Conservation (phyloP, 2,329 filamentous ascomycete genomes). For the Coniosporium tulheliwenetii region DNA sequence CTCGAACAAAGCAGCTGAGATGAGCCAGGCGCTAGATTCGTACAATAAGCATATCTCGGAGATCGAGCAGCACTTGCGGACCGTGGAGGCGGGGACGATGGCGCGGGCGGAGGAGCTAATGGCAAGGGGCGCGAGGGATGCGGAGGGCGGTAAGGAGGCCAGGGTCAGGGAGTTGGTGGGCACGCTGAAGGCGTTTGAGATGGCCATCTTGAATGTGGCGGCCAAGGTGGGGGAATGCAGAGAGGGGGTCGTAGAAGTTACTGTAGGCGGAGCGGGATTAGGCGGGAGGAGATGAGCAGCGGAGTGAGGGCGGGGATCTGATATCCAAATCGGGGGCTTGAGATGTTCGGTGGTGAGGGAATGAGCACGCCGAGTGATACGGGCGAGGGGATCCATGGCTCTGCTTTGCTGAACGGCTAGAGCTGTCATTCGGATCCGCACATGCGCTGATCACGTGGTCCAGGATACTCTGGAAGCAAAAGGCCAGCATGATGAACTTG, state of each 20-base stretch:
- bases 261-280: slow-evolving; percentile 9
- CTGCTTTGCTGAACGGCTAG: no score
- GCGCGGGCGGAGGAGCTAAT: slow-evolving; percentile 26
- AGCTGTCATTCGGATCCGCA: no score
- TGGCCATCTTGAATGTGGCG: slow-evolving; percentile 31
- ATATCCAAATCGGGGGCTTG: not conserved
- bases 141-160: slow-evolving; percentile 11
- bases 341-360: not conserved
- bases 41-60: slow-evolving; percentile 28
- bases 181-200: slow-evolving; percentile 31
- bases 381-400: no score
- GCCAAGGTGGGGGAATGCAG: slow-evolving; percentile 29
- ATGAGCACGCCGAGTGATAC: no score
- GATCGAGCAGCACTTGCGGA: slow-evolving; percentile 32
- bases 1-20: slow-evolving; percentile 20
- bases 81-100: slow-evolving; percentile 28
- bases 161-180: slow-evolving; percentile 28
- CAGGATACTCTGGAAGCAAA: no score
- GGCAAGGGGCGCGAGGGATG: slow-evolving; percentile 7
- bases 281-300: not conserved
- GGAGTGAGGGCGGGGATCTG: not conserved
- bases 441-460: no score
- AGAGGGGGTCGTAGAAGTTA: slow-evolving; percentile 29
- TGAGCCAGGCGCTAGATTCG: slow-evolving; percentile 20
- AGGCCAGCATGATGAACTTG: no score